Percentiles rank a stretch among this genome's conserved stretches.
Evolutionary conservation across 2,329 filamentous ascomycete genomes (phyloP).

Genomic region (Paecilomyces variotii): DNA sequence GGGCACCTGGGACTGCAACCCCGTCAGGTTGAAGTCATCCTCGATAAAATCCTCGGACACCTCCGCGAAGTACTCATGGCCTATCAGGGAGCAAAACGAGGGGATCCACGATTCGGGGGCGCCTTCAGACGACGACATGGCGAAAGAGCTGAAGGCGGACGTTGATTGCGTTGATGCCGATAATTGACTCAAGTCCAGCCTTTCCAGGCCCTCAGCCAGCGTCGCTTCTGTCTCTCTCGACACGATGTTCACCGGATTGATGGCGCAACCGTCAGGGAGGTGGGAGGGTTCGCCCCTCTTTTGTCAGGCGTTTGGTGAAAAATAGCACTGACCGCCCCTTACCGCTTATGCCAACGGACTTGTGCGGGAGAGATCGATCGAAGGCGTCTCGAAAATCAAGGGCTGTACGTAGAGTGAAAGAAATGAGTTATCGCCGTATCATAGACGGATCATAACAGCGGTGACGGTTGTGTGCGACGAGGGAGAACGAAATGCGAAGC

Average conservation of each 20-base stretch:
- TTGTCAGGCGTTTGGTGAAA: neutral
- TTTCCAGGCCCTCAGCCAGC: slow-evolving; percentile 41
- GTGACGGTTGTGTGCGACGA: slow-evolving; percentile 25
- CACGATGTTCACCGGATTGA: slow-evolving; percentile 32
- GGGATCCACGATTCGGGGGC: slow-evolving; percentile 90
- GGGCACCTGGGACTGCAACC: slow-evolving; percentile 85
- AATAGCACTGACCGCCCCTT: neutral
- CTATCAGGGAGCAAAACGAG: slow-evolving; percentile 88
- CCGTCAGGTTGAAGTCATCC: slow-evolving; percentile 98
- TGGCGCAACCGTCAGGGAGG: neutral
- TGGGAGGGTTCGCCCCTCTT: neutral
- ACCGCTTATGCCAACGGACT: neutral
- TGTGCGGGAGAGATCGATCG: slow-evolving; percentile 2
- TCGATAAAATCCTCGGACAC: slow-evolving; percentile 99
- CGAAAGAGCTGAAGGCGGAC: slow-evolving; percentile 30
- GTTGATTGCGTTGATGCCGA: slow-evolving; percentile 35
- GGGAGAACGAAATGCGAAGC: slow-evolving; percentile 11
- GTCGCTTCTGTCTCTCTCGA: slow-evolving; percentile 38
- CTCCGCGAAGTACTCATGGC: slow-evolving; percentile 98
- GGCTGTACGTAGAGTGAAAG: slow-evolving; percentile 1
- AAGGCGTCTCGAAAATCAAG: slow-evolving; percentile 3
- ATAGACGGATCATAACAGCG: slow-evolving; percentile 22
- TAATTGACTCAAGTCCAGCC: slow-evolving; percentile 40
- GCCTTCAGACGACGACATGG: slow-evolving; percentile 38
- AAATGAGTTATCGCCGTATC: slow-evolving; percentile 13